These are phyloP conservation scores for Protostelium mycophagum DNA, from an alignment of 78 protist species.

Conservation along the genomic window DNA sequence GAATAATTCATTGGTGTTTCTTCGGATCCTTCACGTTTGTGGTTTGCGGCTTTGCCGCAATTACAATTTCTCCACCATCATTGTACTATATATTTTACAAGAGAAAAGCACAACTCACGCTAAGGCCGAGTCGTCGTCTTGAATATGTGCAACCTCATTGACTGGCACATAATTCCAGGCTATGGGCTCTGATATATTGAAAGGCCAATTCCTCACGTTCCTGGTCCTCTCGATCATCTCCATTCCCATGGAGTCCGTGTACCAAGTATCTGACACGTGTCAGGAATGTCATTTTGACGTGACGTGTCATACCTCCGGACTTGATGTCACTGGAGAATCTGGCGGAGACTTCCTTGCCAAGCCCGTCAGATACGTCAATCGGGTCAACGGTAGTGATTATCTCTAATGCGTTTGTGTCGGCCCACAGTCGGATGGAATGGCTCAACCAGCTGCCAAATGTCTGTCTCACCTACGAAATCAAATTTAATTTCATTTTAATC, in stretches of 20 bases:
- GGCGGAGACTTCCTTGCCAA: slow-evolving; percentile 70
- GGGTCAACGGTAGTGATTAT: slow-evolving; percentile 69
- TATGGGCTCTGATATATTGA: slow-evolving; percentile 58
- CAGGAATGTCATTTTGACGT: too few relatives aligned
- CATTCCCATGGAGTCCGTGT: slow-evolving; percentile 81
- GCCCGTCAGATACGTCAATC: slow-evolving; percentile 46
- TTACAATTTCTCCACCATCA: too few relatives aligned
- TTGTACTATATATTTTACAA: too few relatives aligned
- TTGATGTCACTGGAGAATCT: slow-evolving; percentile 38
- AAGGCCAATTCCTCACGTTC: slow-evolving; percentile 69
- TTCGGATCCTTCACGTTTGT: too few relatives aligned
- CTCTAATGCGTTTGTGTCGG: slow-evolving; percentile 9
- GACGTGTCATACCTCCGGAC: background rate
- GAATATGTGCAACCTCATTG: slow-evolving; percentile 46
- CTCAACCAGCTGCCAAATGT: background rate
- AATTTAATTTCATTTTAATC: too few relatives aligned
- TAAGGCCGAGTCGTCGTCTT: slow-evolving; percentile 19
- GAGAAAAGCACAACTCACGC: too few relatives aligned
- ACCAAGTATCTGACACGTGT: slow-evolving; percentile 20
- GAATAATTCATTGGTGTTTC: too few relatives aligned
- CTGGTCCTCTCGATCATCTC: slow-evolving; percentile 75
- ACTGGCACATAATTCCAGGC: slow-evolving; percentile 86
- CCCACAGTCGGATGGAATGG: slow-evolving; percentile 42
- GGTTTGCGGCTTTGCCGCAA: too few relatives aligned
- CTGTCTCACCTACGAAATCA: background rate